phyloP scores from a whole-genome alignment of 352 stramenopile genomes.

The Phytophthora nicotianae region DNA sequence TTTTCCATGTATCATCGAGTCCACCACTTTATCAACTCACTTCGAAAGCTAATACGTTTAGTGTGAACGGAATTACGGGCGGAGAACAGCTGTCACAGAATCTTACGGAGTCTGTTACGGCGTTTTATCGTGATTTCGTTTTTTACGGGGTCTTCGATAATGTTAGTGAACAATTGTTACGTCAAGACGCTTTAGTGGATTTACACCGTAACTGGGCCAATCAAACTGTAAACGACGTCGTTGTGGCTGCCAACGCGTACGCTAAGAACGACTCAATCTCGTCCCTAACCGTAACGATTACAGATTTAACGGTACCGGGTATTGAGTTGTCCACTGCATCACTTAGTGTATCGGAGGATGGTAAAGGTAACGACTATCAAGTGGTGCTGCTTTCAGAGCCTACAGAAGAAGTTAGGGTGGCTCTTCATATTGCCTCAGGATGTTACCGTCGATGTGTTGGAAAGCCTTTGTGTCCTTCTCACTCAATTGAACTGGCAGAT shows the following conservation, averaged over 20 bases:
- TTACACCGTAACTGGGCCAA: conserved; percentile 47
- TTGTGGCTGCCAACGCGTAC: conserved; percentile 40
- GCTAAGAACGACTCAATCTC: conserved; percentile 22
- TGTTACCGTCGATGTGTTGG: conserved; percentile 65
- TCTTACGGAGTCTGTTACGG: conserved; percentile 18
- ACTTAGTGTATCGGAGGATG: conserved; percentile 66
- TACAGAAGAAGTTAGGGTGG: conserved; percentile 49
- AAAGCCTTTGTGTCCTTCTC: conserved; percentile 41
- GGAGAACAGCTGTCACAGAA: conserved; percentile 13
- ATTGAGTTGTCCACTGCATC: conserved; percentile 76
- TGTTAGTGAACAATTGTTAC: not conserved
- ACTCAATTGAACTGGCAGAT: conserved; percentile 13
- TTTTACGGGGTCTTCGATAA: conserved; percentile 21
- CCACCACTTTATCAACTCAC: conserved; percentile 40
- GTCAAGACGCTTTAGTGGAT: conserved; percentile 28
- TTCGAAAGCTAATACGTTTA: conserved; percentile 31
- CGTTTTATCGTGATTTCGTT: conserved; percentile 40
- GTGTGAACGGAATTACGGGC: conserved; percentile 13
- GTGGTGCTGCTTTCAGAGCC: conserved; percentile 71
- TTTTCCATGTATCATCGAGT: conserved; percentile 41
- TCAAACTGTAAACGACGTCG: conserved; percentile 29
- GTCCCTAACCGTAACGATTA: conserved; percentile 35
- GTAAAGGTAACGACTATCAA: conserved; percentile 77
- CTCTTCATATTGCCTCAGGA: conserved; percentile 47
- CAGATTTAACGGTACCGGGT: conserved; percentile 58